phyloP scores from a whole-genome alignment of 306 rosid genomes.

The Hippophae rhamnoides region DNA sequence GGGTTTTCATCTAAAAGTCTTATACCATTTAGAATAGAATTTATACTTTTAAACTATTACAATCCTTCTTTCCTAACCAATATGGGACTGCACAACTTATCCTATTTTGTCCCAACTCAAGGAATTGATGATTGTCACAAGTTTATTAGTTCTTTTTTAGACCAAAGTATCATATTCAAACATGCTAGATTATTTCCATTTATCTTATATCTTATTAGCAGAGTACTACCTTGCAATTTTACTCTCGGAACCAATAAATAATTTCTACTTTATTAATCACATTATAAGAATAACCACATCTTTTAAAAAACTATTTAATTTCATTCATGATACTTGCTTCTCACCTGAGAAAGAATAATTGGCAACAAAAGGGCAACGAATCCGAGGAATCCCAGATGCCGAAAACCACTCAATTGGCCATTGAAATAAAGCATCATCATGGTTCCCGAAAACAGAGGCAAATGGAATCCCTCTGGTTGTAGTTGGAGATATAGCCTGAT shows the following conservation, averaged over 20 bases:
- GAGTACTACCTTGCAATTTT: background rate
- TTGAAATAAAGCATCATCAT: constrained; percentile 69
- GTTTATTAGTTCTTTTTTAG: too few relatives aligned
- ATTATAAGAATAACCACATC: background rate
- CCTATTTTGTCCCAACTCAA: too few relatives aligned
- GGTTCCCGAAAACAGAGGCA: constrained; percentile 81
- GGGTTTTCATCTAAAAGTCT: too few relatives aligned
- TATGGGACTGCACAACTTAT: too few relatives aligned
- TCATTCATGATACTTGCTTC: background rate
- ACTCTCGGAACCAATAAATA: background rate
- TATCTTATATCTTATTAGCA: too few relatives aligned
- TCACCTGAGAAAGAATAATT: constrained; percentile 44
- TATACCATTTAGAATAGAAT: too few relatives aligned
- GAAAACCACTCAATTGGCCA: constrained; percentile 88
- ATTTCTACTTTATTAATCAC: background rate
- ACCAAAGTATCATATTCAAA: too few relatives aligned
- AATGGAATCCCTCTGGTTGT: constrained; percentile 60
- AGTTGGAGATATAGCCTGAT: constrained; percentile 61
- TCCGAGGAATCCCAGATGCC: constrained; percentile 50
- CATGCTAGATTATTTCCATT: too few relatives aligned
- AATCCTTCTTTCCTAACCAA: too few relatives aligned
- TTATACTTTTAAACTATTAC: too few relatives aligned
- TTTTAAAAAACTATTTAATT: background rate
- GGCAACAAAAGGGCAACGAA: constrained; percentile 29
- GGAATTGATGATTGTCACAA: too few relatives aligned